These are phyloP conservation scores for Hyphodiscus sp. DNA, from an alignment of 2,329 filamentous ascomycete genomes.

Conservation along the genomic window DNA sequence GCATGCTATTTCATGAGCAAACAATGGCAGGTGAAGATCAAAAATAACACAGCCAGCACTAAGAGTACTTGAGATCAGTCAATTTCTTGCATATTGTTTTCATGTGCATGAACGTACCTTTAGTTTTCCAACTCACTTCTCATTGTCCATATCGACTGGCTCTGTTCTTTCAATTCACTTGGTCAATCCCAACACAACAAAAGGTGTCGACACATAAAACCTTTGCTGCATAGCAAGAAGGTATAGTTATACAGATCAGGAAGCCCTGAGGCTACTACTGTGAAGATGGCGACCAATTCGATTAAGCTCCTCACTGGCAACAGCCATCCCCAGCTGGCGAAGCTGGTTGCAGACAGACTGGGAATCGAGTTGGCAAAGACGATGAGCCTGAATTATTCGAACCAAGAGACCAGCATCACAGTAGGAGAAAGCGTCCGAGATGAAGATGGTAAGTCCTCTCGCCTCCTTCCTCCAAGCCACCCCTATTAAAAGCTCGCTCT, in stretches of 20 bases:
- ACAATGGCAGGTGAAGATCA: too few relatives aligned
- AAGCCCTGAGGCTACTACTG: not conserved
- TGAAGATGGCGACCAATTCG: conserved; percentile 60
- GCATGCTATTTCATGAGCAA: too few relatives aligned
- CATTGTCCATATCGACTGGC: too few relatives aligned
- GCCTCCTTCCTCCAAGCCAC: not conserved
- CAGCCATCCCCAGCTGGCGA: conserved; percentile 66
- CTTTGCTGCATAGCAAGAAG: not conserved
- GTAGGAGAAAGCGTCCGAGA: conserved; percentile 95
- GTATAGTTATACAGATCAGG: not conserved
- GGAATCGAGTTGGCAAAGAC: conserved; percentile 75
- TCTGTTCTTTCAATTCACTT: too few relatives aligned
- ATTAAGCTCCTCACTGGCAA: conserved; percentile 72
- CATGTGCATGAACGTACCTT: too few relatives aligned
- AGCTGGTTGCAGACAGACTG: conserved; percentile 57
- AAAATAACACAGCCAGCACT: too few relatives aligned
- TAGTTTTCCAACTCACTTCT: too few relatives aligned
- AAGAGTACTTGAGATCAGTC: too few relatives aligned
- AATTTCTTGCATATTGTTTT: too few relatives aligned
- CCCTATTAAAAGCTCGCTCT: not conserved
- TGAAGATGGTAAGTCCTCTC: conserved; percentile 62
- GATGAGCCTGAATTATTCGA: conserved; percentile 77
- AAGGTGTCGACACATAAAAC: too few relatives aligned
- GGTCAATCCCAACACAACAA: too few relatives aligned
- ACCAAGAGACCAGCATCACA: conserved; percentile 83